Evolutionary conservation across 768 basidiomycete species (phyloP).

Genomic region (Auriscalpium vulgare): DNA sequence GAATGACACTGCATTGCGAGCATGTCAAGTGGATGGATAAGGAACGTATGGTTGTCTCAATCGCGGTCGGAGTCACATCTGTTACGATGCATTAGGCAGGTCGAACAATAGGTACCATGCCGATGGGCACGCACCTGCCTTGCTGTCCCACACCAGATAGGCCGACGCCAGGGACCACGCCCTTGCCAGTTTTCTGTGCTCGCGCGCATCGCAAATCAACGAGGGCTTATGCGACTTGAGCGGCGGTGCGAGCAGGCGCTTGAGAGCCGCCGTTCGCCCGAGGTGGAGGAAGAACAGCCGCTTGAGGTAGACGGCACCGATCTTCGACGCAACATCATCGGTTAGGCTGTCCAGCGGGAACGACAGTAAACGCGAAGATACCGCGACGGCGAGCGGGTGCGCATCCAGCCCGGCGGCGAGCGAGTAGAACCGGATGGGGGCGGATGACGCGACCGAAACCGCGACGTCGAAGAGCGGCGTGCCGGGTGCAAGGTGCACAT

Average conservation of each 20-base stretch:
- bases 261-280: slow-evolving; percentile 28
- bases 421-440: slow-evolving; percentile 33
- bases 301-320: slow-evolving; percentile 5
- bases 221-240: slow-evolving; percentile 20
- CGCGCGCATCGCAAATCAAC: slow-evolving; percentile 8
- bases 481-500: slow-evolving; percentile 19
- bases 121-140: slow-evolving; percentile 12
- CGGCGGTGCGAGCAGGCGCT: slow-evolving; percentile 22
- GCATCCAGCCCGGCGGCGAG: slow-evolving; percentile 30
- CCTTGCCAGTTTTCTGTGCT: slow-evolving; percentile 19
- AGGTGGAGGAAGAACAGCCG: too few species aligned
- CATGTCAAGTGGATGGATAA: too few species aligned
- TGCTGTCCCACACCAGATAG: slow-evolving; percentile 22
- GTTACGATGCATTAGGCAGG: too few species aligned
- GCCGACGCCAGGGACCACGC: slow-evolving; percentile 25
- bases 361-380: slow-evolving; percentile 32
- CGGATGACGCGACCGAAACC: slow-evolving; percentile 26
- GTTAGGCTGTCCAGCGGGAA: slow-evolving; percentile 27
- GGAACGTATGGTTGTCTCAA: too few species aligned
- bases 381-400: slow-evolving; percentile 29
- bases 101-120: too few species aligned
- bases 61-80: too few species aligned
- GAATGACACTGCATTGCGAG: too few species aligned
- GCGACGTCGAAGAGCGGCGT: slow-evolving; percentile 26
- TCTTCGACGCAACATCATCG: slow-evolving; percentile 29